Percentiles rank a stretch among this genome's conserved stretches.
These are phyloP conservation scores for Carex cristatella DNA, from an alignment of 176 grass and related monocot species.

Conservation along the genomic window DNA sequence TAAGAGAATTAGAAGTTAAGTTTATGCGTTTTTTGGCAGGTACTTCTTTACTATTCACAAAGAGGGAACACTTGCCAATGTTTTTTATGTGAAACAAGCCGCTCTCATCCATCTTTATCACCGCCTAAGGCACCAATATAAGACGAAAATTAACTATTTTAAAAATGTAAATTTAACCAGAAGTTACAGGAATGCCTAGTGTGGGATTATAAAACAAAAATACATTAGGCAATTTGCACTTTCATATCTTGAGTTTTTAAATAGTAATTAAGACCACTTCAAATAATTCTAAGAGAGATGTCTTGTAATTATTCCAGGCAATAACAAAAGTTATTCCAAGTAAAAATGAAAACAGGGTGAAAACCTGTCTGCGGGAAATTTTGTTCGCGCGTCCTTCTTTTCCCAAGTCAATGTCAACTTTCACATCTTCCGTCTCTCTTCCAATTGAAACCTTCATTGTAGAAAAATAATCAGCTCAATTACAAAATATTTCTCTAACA, in stretches of 20 bases:
- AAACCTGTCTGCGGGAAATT: slow-evolving; percentile 86
- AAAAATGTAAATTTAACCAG: not conserved
- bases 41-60: slow-evolving; percentile 94
- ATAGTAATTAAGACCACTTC: slow-evolving; percentile 1
- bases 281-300: slow-evolving; percentile 11
- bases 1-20: slow-evolving; percentile 61
- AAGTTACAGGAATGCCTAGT: not conserved
- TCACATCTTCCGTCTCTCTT: slow-evolving; percentile 81
- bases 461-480: not conserved
- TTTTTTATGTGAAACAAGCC: slow-evolving; percentile 88
- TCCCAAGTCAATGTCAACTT: slow-evolving; percentile 97
- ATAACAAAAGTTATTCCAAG: slow-evolving; percentile 10
- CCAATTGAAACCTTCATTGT: slow-evolving; percentile 74
- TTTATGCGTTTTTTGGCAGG: slow-evolving; percentile 59
- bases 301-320: not conserved
- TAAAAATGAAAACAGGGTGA: not conserved
- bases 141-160: slow-evolving; percentile 1
- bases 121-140: slow-evolving; percentile 49
- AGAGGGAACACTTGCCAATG: slow-evolving; percentile 76
- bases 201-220: not conserved
- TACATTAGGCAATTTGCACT: not conserved
- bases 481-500: slow-evolving; percentile 12
- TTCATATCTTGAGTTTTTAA: slow-evolving; percentile 5
- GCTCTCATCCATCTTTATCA: slow-evolving; percentile 90
- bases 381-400: slow-evolving; percentile 92